A percentile compares a stretch with the other conserved stretches of the same genome.
phyloP scores from a whole-genome alignment of 192 early-diverging fungal genomes.

The Entrophospora sp. region DNA sequence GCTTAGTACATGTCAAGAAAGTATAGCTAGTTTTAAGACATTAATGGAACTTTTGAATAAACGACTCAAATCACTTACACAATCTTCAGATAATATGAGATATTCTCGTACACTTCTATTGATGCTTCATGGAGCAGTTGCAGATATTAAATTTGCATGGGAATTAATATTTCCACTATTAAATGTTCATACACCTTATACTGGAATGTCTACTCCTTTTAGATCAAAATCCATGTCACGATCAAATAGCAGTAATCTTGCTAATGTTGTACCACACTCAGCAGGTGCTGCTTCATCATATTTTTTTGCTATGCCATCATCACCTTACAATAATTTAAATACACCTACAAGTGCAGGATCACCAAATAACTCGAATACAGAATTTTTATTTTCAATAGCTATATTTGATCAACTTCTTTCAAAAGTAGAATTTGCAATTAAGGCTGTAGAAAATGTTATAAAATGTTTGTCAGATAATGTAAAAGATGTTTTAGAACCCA shows the following conservation, averaged over 20 bases:
- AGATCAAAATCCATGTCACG: conserved; percentile 19
- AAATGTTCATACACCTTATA: conserved; percentile 22
- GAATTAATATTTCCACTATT: conserved; percentile 31
- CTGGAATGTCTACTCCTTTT: not conserved
- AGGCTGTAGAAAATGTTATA: conserved; percentile 13
- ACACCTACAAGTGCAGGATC: conserved; percentile 19
- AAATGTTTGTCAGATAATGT: conserved; percentile 7
- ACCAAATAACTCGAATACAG: not conserved
- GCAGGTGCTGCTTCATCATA: not conserved
- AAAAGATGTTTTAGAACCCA: not conserved
- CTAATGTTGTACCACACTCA: not conserved
- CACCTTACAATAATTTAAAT: not conserved
- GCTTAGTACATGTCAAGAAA: conserved; percentile 26
- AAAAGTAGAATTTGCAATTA: conserved; percentile 25
- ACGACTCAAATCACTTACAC: conserved; percentile 26
- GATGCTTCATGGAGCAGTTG: conserved; percentile 34
- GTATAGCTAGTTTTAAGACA: conserved; percentile 24
- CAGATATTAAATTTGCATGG: conserved; percentile 37
- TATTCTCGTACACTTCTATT: conserved; percentile 32
- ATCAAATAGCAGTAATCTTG: conserved; percentile 19
- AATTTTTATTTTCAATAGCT: not conserved
- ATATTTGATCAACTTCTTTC: conserved; percentile 17
- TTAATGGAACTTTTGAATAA: conserved; percentile 29
- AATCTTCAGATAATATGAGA: conserved; percentile 27
- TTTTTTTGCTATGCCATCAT: not conserved